Evolutionary conservation across 495 filamentous ascomycete species (phyloP).

Genomic region (Bacidia gigantensis): DNA sequence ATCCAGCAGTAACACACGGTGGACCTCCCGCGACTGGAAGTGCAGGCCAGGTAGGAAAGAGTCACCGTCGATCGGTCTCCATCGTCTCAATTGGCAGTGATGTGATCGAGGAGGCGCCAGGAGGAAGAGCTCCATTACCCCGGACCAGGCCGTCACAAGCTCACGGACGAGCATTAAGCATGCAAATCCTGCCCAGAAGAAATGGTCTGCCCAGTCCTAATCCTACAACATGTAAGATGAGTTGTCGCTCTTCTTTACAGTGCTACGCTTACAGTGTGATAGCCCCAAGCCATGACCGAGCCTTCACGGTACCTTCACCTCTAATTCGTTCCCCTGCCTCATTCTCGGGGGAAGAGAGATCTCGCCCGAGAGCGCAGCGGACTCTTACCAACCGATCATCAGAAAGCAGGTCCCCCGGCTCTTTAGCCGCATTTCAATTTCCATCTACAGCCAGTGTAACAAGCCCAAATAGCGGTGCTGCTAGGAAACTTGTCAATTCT

Average conservation of each 20-base stretch:
- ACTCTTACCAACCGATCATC: conserved; percentile 17
- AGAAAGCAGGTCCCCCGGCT: conserved; percentile 27
- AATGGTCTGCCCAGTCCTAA: conserved; percentile 25
- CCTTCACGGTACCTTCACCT: conserved; percentile 14
- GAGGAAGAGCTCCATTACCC: conserved; percentile 8
- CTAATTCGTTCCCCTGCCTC: conserved; percentile 4
- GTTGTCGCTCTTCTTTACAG: too few species aligned
- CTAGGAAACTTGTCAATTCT: conserved; percentile 27
- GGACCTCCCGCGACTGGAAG: neutral
- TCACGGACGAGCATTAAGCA: conserved; percentile 71
- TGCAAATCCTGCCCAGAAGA: conserved; percentile 58
- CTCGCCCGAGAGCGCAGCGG: conserved; percentile 22
- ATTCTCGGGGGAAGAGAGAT: conserved; percentile 2
- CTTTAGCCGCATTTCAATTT: conserved; percentile 52
- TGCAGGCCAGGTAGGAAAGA: conserved; percentile 22
- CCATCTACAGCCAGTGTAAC: conserved; percentile 35
- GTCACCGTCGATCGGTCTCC: conserved; percentile 73
- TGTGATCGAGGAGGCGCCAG: conserved; percentile 31
- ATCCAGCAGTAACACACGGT: neutral
- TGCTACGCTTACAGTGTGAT: neutral
- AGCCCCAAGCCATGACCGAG: conserved; percentile 10
- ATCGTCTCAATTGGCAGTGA: conserved; percentile 81
- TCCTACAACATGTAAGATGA: conserved; percentile 5
- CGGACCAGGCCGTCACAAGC: conserved; percentile 41
- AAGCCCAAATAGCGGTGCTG: conserved; percentile 9